Evolutionary conservation across 495 filamentous ascomycete species (phyloP).

Genomic region (Penicillium riverlandense): DNA sequence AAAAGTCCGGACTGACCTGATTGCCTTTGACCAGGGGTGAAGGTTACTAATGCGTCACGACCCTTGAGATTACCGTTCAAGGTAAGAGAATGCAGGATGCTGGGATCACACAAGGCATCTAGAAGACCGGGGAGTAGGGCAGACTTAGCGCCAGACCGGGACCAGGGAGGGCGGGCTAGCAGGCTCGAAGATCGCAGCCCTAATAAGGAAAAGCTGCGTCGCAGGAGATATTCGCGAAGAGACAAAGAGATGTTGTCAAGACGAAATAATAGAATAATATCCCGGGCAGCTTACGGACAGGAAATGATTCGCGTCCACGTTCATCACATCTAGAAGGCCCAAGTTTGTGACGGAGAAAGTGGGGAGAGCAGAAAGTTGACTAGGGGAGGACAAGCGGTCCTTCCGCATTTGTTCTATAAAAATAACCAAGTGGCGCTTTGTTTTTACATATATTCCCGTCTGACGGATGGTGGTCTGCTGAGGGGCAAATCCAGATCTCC

Average conservation of each 20-base stretch:
- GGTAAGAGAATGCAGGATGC: conserved; percentile 7
- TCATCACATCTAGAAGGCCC: conserved; percentile 18
- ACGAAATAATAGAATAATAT: no score
- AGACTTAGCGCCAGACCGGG: conserved; percentile 11
- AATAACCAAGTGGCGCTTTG: no score
- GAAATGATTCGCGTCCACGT: conserved; percentile 13
- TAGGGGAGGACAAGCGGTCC: no score
- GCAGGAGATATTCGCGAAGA: conserved; percentile 12
- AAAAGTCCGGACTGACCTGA: conserved; percentile 12
- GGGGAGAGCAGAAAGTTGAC: not conserved
- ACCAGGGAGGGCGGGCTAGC: conserved; percentile 6
- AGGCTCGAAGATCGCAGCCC: conserved; percentile 12
- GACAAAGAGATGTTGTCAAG: conserved; percentile 1
- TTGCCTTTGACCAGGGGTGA: conserved; percentile 4
- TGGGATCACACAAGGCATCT: conserved; percentile 15
- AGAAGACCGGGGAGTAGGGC: conserved; percentile 2
- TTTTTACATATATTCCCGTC: no score
- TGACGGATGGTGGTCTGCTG: no score
- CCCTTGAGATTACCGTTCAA: conserved; percentile 11
- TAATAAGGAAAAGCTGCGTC: conserved; percentile 10
- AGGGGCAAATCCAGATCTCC: conserved; percentile 22
- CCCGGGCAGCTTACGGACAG: not conserved
- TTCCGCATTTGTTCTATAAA: no score
- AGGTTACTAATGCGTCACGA: conserved; percentile 15
- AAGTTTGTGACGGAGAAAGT: conserved; percentile 21